Evolutionary conservation across 139 green algal species (phyloP).

Genomic region (Mesotaenium endlicherianum): DNA sequence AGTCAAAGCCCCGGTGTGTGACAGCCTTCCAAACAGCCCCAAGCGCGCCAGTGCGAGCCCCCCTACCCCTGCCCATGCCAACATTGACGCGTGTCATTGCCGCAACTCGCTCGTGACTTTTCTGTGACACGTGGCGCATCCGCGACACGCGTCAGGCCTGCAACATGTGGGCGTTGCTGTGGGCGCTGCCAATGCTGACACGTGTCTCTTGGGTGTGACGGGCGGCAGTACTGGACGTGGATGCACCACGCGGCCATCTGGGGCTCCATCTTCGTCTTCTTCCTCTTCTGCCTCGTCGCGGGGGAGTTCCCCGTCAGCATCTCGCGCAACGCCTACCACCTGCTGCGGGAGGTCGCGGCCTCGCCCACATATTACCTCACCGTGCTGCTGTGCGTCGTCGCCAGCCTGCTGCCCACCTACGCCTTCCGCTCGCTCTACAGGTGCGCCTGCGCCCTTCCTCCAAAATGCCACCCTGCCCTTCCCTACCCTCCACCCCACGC

Average conservation of each 20-base stretch:
- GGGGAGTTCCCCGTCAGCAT: slow-evolving; percentile 8
- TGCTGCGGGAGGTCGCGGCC: background rate
- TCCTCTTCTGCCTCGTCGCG: slow-evolving; percentile 46
- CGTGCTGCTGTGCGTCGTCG: slow-evolving; percentile 14
- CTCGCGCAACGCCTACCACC: background rate
- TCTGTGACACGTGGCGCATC: no score
- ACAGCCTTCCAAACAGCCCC: no score
- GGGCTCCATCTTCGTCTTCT: slow-evolving; percentile 53
- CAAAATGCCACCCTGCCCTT: background rate
- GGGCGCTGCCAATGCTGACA: no score
- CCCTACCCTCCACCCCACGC: background rate
- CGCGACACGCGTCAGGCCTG: no score
- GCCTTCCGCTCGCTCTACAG: background rate
- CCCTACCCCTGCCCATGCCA: no score
- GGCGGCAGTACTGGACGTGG: slow-evolving; percentile 46
- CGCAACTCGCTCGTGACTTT: no score
- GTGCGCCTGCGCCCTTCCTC: background rate
- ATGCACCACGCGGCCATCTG: slow-evolving; percentile 51
- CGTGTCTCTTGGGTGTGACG: background rate
- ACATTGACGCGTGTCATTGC: no score
- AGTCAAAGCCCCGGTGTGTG: no score
- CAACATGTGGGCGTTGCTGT: no score
- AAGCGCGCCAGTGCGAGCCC: no score
- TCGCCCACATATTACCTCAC: slow-evolving; percentile 26
- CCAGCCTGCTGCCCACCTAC: slow-evolving; percentile 26